phyloP scores from a whole-genome alignment of 805 yeast species.

The Brettanomyces custersianus region DNA sequence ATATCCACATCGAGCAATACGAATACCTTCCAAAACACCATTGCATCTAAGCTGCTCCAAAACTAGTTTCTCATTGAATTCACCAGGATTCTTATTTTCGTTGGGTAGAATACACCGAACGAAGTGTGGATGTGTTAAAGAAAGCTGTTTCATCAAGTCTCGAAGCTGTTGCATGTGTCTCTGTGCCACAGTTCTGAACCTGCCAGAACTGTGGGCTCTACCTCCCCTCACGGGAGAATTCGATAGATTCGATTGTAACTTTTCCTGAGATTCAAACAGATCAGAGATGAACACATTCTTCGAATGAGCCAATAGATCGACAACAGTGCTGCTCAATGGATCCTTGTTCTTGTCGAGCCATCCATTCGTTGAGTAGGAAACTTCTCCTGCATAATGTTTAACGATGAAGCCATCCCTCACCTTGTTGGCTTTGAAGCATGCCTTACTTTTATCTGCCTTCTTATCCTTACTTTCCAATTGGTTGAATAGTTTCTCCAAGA shows the following conservation, averaged over 20 bases:
- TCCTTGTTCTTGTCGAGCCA: slow-evolving; percentile 95
- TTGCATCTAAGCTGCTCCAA: slow-evolving; percentile 88
- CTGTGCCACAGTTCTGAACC: slow-evolving; percentile 74
- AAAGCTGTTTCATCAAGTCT: slow-evolving; percentile 61
- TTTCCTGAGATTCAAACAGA: slow-evolving; percentile 33
- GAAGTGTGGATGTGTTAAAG: slow-evolving; percentile 87
- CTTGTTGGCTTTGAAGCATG: slow-evolving; percentile 63
- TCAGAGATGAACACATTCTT: slow-evolving; percentile 43
- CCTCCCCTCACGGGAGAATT: slow-evolving; percentile 25
- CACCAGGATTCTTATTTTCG: slow-evolving; percentile 56
- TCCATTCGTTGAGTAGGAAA: slow-evolving; percentile 84
- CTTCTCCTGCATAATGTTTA: slow-evolving; percentile 92
- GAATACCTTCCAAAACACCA: slow-evolving; percentile 96
- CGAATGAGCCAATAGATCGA: slow-evolving; percentile 52
- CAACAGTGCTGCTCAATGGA: slow-evolving; percentile 73
- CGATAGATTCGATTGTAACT: slow-evolving; percentile 16
- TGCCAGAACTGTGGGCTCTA: slow-evolving; percentile 18
- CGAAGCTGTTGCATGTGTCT: slow-evolving; percentile 81
- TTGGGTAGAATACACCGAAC: slow-evolving; percentile 95
- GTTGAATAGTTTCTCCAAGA: slow-evolving; percentile 66
- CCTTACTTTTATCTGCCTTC: slow-evolving; percentile 14
- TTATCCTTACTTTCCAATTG: slow-evolving; percentile 45
- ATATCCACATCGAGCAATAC: slow-evolving; percentile 95
- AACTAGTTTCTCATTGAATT: slow-evolving; percentile 68
- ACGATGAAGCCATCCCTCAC: slow-evolving; percentile 70